phyloP scores from a whole-genome alignment of 306 rosid genomes.

The Macrotyloma uniflorum region DNA sequence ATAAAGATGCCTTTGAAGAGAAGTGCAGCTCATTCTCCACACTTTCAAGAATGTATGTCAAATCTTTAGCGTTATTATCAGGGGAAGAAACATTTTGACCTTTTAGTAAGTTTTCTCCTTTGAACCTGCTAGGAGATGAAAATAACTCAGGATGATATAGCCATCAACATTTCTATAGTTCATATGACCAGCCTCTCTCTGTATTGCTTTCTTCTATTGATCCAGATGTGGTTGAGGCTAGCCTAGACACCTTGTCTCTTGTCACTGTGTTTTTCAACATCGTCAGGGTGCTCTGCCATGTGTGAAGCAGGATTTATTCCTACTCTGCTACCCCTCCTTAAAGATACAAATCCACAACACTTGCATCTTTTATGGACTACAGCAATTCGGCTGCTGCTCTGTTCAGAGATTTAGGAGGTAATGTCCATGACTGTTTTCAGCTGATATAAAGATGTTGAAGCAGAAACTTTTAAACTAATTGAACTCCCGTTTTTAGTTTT shows the following conservation, averaged over 20 bases:
- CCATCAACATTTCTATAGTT: slow-evolving; percentile 47
- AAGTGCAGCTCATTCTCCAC: slow-evolving; percentile 75
- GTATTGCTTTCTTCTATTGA: slow-evolving; percentile 94
- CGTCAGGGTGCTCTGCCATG: slow-evolving; percentile 95
- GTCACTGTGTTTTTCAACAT: slow-evolving; percentile 86
- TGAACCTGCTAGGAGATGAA: slow-evolving; percentile 34
- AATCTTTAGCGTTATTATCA: slow-evolving; percentile 38
- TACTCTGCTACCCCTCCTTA: slow-evolving; percentile 89
- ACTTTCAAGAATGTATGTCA: slow-evolving; percentile 55
- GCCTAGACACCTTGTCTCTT: slow-evolving; percentile 89
- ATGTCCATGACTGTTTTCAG: no score
- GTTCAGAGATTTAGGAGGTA: slow-evolving; percentile 98
- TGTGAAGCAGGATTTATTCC: slow-evolving; percentile 98
- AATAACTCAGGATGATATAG: slow-evolving; percentile 43
- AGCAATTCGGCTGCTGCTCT: slow-evolving; percentile 95
- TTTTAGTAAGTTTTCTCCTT: slow-evolving; percentile 39
- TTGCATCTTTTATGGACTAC: slow-evolving; percentile 97
- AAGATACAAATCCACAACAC: slow-evolving; percentile 87
- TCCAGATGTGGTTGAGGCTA: slow-evolving; percentile 94
- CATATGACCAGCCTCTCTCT: slow-evolving; percentile 98
- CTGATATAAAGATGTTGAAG: no score
- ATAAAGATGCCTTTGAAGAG: slow-evolving; percentile 62
- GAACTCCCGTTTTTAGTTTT: no score
- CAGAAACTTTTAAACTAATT: no score
- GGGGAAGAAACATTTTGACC: slow-evolving; percentile 39